These are phyloP conservation scores for Hamamelis virginiana DNA, from an alignment of 164 flowering plant genomes.

Conservation along the genomic window DNA sequence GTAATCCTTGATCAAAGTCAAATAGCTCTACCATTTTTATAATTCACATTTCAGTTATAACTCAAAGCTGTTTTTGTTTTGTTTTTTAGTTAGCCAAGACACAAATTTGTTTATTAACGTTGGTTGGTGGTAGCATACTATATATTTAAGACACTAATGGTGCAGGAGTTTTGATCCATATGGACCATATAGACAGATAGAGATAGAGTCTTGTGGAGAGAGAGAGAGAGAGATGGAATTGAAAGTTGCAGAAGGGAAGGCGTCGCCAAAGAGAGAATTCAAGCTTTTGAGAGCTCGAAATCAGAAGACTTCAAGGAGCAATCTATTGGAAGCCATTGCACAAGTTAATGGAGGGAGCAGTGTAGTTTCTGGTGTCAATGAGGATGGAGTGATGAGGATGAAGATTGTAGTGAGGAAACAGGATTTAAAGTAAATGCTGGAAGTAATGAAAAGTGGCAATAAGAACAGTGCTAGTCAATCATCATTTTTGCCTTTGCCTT, in stretches of 20 bases:
- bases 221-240: slow-evolving; percentile 1
- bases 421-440: slow-evolving; percentile 37
- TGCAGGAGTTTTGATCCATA: not conserved
- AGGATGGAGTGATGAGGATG: slow-evolving; percentile 35
- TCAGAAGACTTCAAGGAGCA: slow-evolving; percentile 5
- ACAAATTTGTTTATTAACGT: not conserved
- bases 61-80: too few species aligned
- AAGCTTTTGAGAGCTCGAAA: slow-evolving; percentile 7
- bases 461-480: not conserved
- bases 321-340: slow-evolving; percentile 27
- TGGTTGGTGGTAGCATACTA: not conserved
- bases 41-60: not conserved
- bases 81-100: not conserved
- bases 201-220: too few species aligned
- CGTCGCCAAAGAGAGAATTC: slow-evolving; percentile 6
- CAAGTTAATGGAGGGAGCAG: slow-evolving; percentile 22
- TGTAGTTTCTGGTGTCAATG: slow-evolving; percentile 15
- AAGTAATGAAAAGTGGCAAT: slow-evolving; percentile 10
- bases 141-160: not conserved
- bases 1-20: slow-evolving; percentile 3
- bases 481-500: not conserved
- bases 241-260: slow-evolving; percentile 10
- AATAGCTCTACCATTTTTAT: not conserved
- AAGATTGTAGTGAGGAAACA: slow-evolving; percentile 45
- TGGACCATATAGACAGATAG: not conserved